Evolutionary conservation across 345 rosid genomes (phyloP).

Genomic region (Noccaea caerulescens): DNA sequence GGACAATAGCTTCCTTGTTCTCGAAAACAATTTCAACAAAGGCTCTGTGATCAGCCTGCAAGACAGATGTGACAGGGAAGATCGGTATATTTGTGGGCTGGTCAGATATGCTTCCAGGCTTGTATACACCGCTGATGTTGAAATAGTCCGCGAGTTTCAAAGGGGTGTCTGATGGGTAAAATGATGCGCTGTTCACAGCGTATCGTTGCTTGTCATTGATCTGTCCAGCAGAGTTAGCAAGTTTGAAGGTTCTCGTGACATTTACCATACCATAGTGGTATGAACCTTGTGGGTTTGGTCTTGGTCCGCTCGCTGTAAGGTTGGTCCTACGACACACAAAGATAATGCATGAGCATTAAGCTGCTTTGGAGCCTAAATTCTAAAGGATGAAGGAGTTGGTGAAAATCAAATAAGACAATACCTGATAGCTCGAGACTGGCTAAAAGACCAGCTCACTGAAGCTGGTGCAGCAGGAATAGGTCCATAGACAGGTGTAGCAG

Average conservation of each 20-base stretch:
- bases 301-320: constrained; percentile 89
- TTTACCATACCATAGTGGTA: constrained; percentile 84
- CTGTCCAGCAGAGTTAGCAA: constrained; percentile 73
- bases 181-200: constrained; percentile 80
- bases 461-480: constrained; percentile 81
- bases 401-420: background rate
- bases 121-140: constrained; percentile 72
- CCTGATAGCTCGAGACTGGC: constrained; percentile 84
- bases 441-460: constrained; percentile 70
- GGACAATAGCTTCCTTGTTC: constrained; percentile 64
- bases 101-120: constrained; percentile 61
- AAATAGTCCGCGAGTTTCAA: constrained; percentile 86
- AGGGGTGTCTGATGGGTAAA: constrained; percentile 69
- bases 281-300: constrained; percentile 94
- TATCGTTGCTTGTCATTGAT: constrained; percentile 81
- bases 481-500: constrained; percentile 66
- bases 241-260: constrained; percentile 56
- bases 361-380: too few relatives aligned
- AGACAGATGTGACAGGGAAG: constrained; percentile 68
- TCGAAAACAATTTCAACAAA: constrained; percentile 76
- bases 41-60: constrained; percentile 61
- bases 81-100: constrained; percentile 59
- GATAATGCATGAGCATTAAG: too few relatives aligned
- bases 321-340: constrained; percentile 60
- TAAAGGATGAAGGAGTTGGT: background rate